These are phyloP conservation scores for Candida ortonii DNA, from an alignment of 805 yeast genomes.

Conservation along the genomic window DNA sequence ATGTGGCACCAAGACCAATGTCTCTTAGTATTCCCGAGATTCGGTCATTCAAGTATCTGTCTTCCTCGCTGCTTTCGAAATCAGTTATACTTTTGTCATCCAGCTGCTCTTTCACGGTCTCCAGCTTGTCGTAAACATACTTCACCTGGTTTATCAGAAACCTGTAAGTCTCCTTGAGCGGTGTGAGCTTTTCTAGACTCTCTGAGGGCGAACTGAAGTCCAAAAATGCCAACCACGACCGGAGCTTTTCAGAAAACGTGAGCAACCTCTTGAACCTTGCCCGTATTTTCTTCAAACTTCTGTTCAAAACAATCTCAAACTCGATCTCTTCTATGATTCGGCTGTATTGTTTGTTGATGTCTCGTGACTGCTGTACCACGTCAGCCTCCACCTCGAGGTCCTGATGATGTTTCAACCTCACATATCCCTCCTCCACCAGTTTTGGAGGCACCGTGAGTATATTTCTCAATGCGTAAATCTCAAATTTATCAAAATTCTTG, in stretches of 20 bases:
- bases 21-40: slow-evolving; percentile 14
- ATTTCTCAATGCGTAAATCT: slow-evolving; percentile 75
- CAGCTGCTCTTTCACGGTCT: slow-evolving; percentile 12
- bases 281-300: slow-evolving; percentile 39
- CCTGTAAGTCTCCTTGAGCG: slow-evolving; percentile 27
- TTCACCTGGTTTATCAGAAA: slow-evolving; percentile 26
- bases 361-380: slow-evolving; percentile 17
- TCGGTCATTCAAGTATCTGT: slow-evolving; percentile 19
- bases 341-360: slow-evolving; percentile 23
- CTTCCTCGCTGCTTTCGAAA: slow-evolving; percentile 17
- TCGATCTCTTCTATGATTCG: slow-evolving; percentile 38
- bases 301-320: slow-evolving; percentile 42
- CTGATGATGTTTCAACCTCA: slow-evolving; percentile 67
- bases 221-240: slow-evolving; percentile 11
- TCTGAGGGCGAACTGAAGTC: slow-evolving; percentile 9
- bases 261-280: slow-evolving; percentile 38
- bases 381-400: slow-evolving; percentile 35
- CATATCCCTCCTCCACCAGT: slow-evolving; percentile 60
- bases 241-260: slow-evolving; percentile 25
- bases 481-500: slow-evolving; percentile 80
- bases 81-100: slow-evolving; percentile 8
- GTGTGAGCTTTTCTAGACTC: slow-evolving; percentile 19
- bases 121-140: slow-evolving; percentile 19
- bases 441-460: slow-evolving; percentile 68
- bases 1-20: slow-evolving; percentile 6